Base-by-base conservation (phyloP, 768 basidiomycete genomes). In the Tylopilus balloui region DNA sequence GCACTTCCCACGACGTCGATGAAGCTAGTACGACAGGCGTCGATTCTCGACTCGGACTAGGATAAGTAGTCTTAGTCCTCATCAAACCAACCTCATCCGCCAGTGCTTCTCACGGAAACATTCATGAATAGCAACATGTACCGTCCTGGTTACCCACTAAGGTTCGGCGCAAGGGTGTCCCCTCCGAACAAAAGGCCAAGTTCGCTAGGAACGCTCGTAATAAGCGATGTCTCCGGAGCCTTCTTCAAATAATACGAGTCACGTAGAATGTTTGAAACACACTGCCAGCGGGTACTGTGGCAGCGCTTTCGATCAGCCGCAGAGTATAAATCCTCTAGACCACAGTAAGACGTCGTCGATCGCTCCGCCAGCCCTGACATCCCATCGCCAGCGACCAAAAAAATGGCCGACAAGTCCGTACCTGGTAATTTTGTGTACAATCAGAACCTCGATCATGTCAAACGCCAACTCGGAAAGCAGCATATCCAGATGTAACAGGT, bases 401-500 rank as follows among this genome's bases (percentile, higher is more conserved):
- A 15, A 15, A 15, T 34, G 6, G 17, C 17, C 7, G 34, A 17
- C 12, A 21, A 25, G 15, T 11, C 34, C 1, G 29, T 32, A 0
- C 17, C 43, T 38, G 52, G 48, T 35, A 28, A 48, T 28, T 62
- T 62, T 15, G 42, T 49, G 14, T 62, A 59, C 43, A 39, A 24
- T 17, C 25, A 44, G 29, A 37, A 39, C 21, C 49, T 55, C 6
- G 60, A 61, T 37, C 14, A 47, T 40, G 59, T 61, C 36, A 50
- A 55, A 29, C 60, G 54, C 14, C 51, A 53, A 40, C 50, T 61
- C 13, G 53, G 60, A 23, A 53, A 36, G 28, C 56, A 55, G 23
- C 59, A 58, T 36, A 60, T 61, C 23, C 56, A 61, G 19, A 60
- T 61, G 60, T 58, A 45, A 47, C 40, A 19, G 6, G n/a, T n/a